Conservation (phyloP, 495 filamentous ascomycete genomes). For the Parachaetomium inaequale region DNA sequence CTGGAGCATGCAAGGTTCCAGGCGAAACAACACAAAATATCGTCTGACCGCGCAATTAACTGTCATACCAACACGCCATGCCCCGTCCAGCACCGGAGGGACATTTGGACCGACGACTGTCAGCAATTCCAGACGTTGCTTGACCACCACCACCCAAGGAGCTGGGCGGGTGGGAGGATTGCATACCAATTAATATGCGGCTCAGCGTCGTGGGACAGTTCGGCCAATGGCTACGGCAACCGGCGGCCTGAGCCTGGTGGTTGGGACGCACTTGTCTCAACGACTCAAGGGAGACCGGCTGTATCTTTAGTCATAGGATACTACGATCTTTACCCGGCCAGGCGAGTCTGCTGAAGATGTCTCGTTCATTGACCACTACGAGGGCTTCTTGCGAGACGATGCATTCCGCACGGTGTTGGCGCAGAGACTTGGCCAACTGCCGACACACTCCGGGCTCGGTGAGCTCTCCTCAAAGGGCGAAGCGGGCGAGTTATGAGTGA, state of each 20-base stretch:
- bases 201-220: not conserved
- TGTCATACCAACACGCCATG: not conserved
- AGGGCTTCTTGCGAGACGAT: not conserved
- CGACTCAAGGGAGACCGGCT: not conserved
- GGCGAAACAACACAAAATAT: not conserved
- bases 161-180: not conserved
- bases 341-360: not conserved
- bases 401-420: not conserved
- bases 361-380: not conserved
- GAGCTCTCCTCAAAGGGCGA: not conserved
- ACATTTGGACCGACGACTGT: not conserved
- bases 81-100: not conserved
- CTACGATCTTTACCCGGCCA: constrained; percentile 6
- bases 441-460: not conserved
- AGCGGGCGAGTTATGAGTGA: not conserved
- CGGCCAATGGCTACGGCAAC: not conserved
- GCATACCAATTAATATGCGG: not conserved
- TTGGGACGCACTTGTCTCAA: not conserved
- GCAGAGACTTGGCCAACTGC: not conserved
- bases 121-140: not conserved
- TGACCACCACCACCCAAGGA: not conserved
- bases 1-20: not conserved
- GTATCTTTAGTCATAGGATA: constrained; percentile 2
- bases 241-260: not conserved
- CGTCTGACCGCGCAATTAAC: not conserved